phyloP scores from a whole-genome alignment of 164 flowering plant species.

The Malania oleifera region DNA sequence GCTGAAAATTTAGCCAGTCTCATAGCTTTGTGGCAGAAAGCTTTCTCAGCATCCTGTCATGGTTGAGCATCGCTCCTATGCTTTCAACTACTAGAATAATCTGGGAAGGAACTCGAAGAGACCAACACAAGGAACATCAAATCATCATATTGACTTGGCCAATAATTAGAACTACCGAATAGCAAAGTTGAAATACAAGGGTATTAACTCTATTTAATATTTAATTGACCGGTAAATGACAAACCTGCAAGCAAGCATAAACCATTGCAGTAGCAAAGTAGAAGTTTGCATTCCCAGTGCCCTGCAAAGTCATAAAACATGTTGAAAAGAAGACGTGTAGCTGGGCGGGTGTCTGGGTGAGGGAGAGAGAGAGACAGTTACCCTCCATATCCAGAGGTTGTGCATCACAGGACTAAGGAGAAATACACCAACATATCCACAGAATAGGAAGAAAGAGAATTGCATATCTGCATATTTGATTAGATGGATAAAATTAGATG shows the following conservation, averaged over 20 bases:
- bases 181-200: no score
- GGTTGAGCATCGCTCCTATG: slow-evolving; percentile 74
- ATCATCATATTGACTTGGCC: no score
- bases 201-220: background rate
- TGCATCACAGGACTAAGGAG: slow-evolving; percentile 98
- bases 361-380: slow-evolving; percentile 26
- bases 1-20: no score
- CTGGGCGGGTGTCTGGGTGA: background rate
- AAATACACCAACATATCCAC: slow-evolving; percentile 79
- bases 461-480: slow-evolving; percentile 63
- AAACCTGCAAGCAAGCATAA: slow-evolving; percentile 91
- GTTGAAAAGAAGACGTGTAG: background rate
- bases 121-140: no score
- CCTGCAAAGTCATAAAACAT: slow-evolving; percentile 43
- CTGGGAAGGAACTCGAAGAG: slow-evolving; percentile 28
- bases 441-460: slow-evolving; percentile 85
- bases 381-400: slow-evolving; percentile 99
- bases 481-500: slow-evolving; percentile 6
- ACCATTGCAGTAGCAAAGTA: slow-evolving; percentile 91
- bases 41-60: slow-evolving; percentile 67
- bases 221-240: background rate
- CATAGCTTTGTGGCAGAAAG: slow-evolving; percentile 18
- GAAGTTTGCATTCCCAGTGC: slow-evolving; percentile 97
- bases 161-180: no score
- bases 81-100: slow-evolving; percentile 85